Evolutionary conservation across 2,329 filamentous ascomycete species (phyloP), one percentile per base, ranked within the genome.

Genomic region (Fusarium bactridioides): DNA sequence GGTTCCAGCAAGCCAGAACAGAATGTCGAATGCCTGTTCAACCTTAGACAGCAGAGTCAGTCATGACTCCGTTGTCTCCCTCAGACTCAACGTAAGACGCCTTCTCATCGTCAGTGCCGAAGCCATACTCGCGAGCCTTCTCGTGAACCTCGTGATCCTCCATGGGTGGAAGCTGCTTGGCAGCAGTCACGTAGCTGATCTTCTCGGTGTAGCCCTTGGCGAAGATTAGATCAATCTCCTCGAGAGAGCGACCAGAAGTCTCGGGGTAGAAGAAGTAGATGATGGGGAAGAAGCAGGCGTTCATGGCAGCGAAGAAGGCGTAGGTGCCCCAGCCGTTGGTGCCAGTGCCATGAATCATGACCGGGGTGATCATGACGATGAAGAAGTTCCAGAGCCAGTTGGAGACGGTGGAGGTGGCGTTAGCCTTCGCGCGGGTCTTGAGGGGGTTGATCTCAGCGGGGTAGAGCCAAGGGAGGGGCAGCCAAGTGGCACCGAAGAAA

Each of bases 331-430:
- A 90, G 5, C 83, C 83, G 25, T 83, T 83, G 69, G 82, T 87
- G 16, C 80, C 81, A 6, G 82, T 88, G 37, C 86, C 84, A 58
- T 86, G 80, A 16, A 91, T 83, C 41, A 94, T 93, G 79, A 93
- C 93, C 1, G 92, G 91, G 0, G 92, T 94, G 82, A 93, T 93
- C 84, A 94, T 94, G 1, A 89, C 88, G 70, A 89, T 87, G 73
- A 93, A 83, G 82, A 93, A 93, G 80, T 93, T 92, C 88, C 89
- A 92, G 31, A 84, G 81, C 89, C 89, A 90, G 80, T 90, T 90
- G 60, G 84, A 85, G 5, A 86, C 84, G 0, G 88, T 90, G 3
- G 87, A 86, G 10, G 90, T 80, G 4, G 86, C 87, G 82, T 89
- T 89, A 59, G 84, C 85, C 67, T 85, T 84, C 7, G 86, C 87